A percentile compares a stretch with the other conserved stretches of the same genome.
Conservation (phyloP, 108 stramenopile genomes). For the Skeletonema tropicum region DNA sequence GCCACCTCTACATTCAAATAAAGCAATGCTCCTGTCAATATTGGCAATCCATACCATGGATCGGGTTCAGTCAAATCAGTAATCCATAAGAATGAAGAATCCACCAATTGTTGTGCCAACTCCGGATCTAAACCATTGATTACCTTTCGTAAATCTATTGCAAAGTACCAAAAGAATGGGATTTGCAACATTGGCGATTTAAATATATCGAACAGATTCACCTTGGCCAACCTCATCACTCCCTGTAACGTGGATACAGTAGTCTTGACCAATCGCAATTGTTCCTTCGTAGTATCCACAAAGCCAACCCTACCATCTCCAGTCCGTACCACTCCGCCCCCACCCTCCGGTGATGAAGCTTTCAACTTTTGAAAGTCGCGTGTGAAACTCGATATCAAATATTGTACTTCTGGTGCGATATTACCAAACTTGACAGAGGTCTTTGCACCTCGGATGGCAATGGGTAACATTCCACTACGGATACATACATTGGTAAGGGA, state of each 20-base stretch:
- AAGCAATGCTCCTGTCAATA: conserved; percentile 66
- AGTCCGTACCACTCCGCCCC: neutral
- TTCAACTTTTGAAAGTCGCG: conserved; percentile 68
- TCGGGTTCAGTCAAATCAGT: conserved; percentile 88
- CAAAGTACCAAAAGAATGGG: conserved; percentile 81
- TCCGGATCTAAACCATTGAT: conserved; percentile 81
- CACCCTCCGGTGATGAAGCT: conserved; percentile 30
- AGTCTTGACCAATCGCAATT: conserved; percentile 41
- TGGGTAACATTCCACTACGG: conserved; percentile 66
- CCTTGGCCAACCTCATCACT: conserved; percentile 69
- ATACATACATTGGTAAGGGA: conserved; percentile 70
- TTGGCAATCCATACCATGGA: conserved; percentile 87
- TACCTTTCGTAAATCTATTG: conserved; percentile 77
- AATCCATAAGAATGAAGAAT: conserved; percentile 67
- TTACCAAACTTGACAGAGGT: conserved; percentile 70
- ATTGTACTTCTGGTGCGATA: conserved; percentile 85
- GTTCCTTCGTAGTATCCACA: conserved; percentile 27
- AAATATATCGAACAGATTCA: conserved; percentile 79
- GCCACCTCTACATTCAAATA: conserved; percentile 86
- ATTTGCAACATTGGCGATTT: conserved; percentile 81
- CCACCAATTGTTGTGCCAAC: conserved; percentile 81
- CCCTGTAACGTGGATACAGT: conserved; percentile 59
- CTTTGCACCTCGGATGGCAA: conserved; percentile 73
- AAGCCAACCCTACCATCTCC: neutral
- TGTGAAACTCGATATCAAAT: conserved; percentile 67